Percentiles rank a stretch among this genome's conserved stretches.
phyloP scores from a whole-genome alignment of 1,284 basidiomycete species.

The Golubevia pallescens region DNA sequence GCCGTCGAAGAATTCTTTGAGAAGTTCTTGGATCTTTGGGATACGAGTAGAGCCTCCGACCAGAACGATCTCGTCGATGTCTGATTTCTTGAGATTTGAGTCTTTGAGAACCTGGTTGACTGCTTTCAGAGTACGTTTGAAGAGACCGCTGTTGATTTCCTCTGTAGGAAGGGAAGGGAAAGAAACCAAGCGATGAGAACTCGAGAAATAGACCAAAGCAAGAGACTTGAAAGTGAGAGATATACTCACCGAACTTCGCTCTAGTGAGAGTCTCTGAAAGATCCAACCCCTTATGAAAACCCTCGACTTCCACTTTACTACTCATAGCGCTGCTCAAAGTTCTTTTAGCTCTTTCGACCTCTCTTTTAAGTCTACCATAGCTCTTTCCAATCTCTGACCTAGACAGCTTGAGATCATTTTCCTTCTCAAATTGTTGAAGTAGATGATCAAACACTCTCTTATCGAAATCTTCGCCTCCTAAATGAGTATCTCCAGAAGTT shows the following conservation, averaged over 20 bases:
- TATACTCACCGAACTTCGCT: slow-evolving; percentile 63
- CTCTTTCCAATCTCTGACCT: slow-evolving; percentile 28
- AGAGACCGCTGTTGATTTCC: too few relatives aligned
- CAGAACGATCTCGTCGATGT: slow-evolving; percentile 58
- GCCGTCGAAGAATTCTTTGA: slow-evolving; percentile 61
- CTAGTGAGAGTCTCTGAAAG: slow-evolving; percentile 64
- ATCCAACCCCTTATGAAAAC: slow-evolving; percentile 65
- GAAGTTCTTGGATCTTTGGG: slow-evolving; percentile 50
- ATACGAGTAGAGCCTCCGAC: slow-evolving; percentile 52
- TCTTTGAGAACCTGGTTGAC: slow-evolving; percentile 36
- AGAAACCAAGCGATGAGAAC: not conserved
- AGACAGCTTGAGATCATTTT: slow-evolving; percentile 53
- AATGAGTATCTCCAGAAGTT: slow-evolving; percentile 65
- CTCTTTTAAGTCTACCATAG: slow-evolving; percentile 63
- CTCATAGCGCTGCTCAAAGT: slow-evolving; percentile 64
- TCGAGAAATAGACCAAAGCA: slow-evolving; percentile 12
- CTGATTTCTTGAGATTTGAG: slow-evolving; percentile 61
- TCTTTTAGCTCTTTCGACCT: slow-evolving; percentile 64
- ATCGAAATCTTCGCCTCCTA: slow-evolving; percentile 66
- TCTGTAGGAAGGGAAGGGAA: not conserved
- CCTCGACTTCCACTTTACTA: slow-evolving; percentile 64
- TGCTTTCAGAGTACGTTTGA: too few relatives aligned
- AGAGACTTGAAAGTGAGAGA: slow-evolving; percentile 50
- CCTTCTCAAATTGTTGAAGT: slow-evolving; percentile 65
- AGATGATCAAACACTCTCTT: slow-evolving; percentile 64